Conservation (phyloP, 257 asterid genomes). For the Orobanche coerulescens region DNA sequence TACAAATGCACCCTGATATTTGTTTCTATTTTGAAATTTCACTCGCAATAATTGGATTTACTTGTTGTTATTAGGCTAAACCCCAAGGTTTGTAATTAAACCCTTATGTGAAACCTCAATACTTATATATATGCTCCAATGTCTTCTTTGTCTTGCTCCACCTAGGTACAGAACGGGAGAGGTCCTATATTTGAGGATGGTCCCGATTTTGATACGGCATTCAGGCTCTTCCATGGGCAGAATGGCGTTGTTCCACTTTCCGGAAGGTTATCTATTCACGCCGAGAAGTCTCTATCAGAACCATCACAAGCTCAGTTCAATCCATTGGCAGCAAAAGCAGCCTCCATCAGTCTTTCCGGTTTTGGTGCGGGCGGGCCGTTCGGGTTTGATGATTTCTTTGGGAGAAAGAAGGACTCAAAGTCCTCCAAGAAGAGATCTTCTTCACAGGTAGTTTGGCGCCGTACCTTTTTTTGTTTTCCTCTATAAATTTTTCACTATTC, state of each 20-base stretch:
- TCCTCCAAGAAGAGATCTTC: conserved; percentile 59
- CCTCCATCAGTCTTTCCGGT: conserved; percentile 76
- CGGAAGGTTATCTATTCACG: conserved; percentile 35
- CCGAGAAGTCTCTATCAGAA: conserved; percentile 42
- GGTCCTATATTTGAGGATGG: conserved; percentile 98
- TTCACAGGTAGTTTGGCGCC: conserved; percentile 42
- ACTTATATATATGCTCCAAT: conserved; percentile 7
- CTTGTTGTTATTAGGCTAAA: too few relatives aligned
- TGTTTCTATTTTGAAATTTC: too few relatives aligned
- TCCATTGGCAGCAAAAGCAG: conserved; percentile 93
- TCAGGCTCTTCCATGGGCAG: conserved; percentile 91
- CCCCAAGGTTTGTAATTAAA: too few relatives aligned
- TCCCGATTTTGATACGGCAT: conserved; percentile 81
- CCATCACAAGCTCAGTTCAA: conserved; percentile 54
- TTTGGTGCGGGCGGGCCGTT: conserved; percentile 88
- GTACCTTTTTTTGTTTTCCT: too few relatives aligned
- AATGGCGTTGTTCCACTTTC: conserved; percentile 88
- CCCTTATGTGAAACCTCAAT: neutral
- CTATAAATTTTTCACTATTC: conserved; percentile 13
- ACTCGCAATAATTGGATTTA: too few relatives aligned
- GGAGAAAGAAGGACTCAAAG: conserved; percentile 41
- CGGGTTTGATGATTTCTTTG: conserved; percentile 69
- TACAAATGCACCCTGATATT: too few relatives aligned
- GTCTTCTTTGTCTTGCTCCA: conserved; percentile 15
- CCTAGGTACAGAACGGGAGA: conserved; percentile 51